These are phyloP conservation scores for Bipolaris oryzae DNA, from an alignment of 2,329 filamentous ascomycete species.

Conservation along the genomic window DNA sequence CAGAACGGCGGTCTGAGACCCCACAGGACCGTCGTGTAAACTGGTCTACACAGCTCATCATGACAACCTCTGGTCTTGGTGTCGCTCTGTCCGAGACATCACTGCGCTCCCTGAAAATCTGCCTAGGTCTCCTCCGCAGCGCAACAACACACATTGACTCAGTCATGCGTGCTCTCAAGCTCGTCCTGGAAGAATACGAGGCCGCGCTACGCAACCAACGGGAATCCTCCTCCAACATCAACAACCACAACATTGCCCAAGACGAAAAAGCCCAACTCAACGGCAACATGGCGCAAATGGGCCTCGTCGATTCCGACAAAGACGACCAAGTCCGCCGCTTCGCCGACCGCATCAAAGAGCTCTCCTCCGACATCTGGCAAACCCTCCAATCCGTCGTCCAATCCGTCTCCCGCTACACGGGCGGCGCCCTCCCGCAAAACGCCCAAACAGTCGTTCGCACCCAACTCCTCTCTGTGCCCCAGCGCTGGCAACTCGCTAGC, in stretches of 20 bases:
- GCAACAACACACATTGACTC: slow-evolving; percentile 81
- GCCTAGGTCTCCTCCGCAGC: slow-evolving; percentile 77
- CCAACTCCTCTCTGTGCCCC: slow-evolving; percentile 83
- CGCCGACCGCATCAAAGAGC: slow-evolving; percentile 75
- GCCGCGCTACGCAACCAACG: slow-evolving; percentile 47
- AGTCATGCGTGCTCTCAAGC: slow-evolving; percentile 74
- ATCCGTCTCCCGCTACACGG: slow-evolving; percentile 86
- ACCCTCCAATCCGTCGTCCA: slow-evolving; percentile 78
- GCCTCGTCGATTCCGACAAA: slow-evolving; percentile 28
- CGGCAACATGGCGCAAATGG: slow-evolving; percentile 25
- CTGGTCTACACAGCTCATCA: slow-evolving; percentile 85
- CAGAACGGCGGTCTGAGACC: slow-evolving; percentile 27
- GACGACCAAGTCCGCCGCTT: slow-evolving; percentile 63
- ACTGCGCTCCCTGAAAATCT: slow-evolving; percentile 81
- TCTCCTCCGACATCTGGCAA: slow-evolving; percentile 55
- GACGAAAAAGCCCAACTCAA: slow-evolving; percentile 22
- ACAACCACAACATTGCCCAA: slow-evolving; percentile 19
- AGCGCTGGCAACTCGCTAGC: slow-evolving; percentile 77
- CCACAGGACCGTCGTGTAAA: slow-evolving; percentile 51
- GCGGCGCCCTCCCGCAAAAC: slow-evolving; percentile 89
- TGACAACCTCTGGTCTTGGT: slow-evolving; percentile 88
- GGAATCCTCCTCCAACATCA: slow-evolving; percentile 16
- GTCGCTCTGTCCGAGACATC: slow-evolving; percentile 92
- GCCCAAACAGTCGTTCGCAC: slow-evolving; percentile 80
- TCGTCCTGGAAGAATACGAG: slow-evolving; percentile 82